Conservation (phyloP, 192 early-diverging fungal species). For the Chytriomyces sp. region DNA sequence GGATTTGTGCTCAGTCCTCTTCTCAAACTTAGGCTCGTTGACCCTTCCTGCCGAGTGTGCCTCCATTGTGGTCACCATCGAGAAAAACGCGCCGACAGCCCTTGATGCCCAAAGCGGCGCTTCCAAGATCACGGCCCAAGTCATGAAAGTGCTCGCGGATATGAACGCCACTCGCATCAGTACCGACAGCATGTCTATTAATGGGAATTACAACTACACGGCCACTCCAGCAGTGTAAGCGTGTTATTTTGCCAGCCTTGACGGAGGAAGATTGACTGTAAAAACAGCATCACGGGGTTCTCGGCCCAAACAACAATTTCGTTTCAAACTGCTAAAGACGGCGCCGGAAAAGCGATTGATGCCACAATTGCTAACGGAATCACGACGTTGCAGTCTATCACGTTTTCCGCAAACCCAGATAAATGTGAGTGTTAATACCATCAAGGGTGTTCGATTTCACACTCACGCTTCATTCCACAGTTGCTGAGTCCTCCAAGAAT, state of each 20-base stretch:
- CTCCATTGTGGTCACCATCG: neutral
- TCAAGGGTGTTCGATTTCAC: neutral
- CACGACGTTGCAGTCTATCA: neutral
- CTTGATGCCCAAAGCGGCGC: neutral
- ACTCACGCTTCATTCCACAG: no score
- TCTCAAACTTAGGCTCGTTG: neutral
- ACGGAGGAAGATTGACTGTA: neutral
- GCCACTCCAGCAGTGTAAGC: neutral
- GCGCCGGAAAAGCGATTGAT: neutral
- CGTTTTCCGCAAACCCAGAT: neutral
- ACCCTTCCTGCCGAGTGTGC: neutral
- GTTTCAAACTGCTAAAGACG: neutral
- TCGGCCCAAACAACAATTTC: conserved; percentile 1
- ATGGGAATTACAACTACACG: neutral
- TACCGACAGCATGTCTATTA: neutral
- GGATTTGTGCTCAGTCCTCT: neutral
- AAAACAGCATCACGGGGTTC: neutral
- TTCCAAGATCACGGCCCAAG: neutral
- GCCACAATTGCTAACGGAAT: neutral
- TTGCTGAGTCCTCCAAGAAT: neutral
- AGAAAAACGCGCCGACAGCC: neutral
- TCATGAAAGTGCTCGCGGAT: neutral
- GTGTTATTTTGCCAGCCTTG: neutral
- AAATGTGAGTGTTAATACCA: neutral
- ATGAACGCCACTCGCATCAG: neutral